Evolutionary conservation across 768 basidiomycete species (phyloP).

Genomic region (Xerocomellus intermedius): DNA sequence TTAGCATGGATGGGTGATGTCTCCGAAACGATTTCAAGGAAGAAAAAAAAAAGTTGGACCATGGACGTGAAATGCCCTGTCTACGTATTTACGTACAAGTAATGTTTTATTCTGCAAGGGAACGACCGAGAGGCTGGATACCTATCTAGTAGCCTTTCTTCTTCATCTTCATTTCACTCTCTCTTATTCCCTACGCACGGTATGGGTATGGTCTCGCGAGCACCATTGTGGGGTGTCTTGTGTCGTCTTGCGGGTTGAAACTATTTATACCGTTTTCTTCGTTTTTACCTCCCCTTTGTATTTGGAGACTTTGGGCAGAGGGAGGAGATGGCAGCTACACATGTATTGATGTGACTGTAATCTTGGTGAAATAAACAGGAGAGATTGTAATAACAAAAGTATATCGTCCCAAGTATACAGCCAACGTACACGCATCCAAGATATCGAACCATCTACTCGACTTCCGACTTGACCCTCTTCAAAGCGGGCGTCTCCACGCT

Average conservation of each 20-base stretch:
- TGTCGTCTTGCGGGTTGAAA: constrained; percentile 9
- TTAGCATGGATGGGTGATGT: constrained; percentile 58
- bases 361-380: constrained; percentile 17
- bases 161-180: not conserved
- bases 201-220: constrained; percentile 6
- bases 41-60: constrained; percentile 10
- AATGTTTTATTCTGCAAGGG: constrained; percentile 27
- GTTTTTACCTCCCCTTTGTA: constrained; percentile 9
- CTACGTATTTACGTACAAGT: constrained; percentile 29
- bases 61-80: constrained; percentile 8
- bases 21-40: no score
- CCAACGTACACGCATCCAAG: not conserved
- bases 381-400: not conserved
- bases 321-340: constrained; percentile 15
- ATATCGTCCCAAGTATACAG: not conserved
- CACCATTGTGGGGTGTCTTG: not conserved
- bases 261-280: constrained; percentile 29
- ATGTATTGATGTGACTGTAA: constrained; percentile 25
- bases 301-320: constrained; percentile 7
- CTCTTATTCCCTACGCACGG: constrained; percentile 2
- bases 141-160: constrained; percentile 30
- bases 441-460: constrained; percentile 10
- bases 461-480: constrained; percentile 27
- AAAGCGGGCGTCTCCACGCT: constrained; percentile 22
- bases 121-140: constrained; percentile 30